Percentiles rank a stretch among this genome's conserved stretches.
phyloP scores from a whole-genome alignment of 192 early-diverging fungal genomes.

The Coemansia aciculifera region DNA sequence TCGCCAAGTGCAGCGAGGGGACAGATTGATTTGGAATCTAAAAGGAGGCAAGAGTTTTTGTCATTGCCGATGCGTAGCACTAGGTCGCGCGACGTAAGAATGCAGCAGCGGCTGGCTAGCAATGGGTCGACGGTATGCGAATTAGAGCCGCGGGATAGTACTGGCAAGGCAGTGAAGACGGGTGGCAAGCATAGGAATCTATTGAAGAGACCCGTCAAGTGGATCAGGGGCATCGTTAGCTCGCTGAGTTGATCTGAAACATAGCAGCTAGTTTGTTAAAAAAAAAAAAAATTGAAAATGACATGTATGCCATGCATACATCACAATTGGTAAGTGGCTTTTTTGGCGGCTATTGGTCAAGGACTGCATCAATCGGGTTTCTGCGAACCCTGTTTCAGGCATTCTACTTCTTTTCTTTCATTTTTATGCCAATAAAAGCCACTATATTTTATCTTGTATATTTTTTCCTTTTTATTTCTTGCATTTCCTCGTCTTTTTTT shows the following conservation, averaged over 20 bases:
- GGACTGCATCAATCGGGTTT: too few species aligned
- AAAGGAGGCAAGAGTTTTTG: slow-evolving; percentile 1
- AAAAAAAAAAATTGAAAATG: background rate
- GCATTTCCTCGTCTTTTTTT: background rate
- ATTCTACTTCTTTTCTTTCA: background rate
- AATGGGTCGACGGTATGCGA: slow-evolving; percentile 20
- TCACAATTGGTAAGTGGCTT: background rate
- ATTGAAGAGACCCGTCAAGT: background rate
- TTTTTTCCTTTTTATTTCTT: background rate
- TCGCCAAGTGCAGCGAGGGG: slow-evolving; percentile 4
- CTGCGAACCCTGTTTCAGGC: background rate
- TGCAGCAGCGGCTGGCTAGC: slow-evolving; percentile 17
- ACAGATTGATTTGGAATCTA: background rate
- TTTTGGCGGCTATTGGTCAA: too few species aligned
- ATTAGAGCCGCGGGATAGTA: background rate
- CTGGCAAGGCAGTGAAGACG: background rate
- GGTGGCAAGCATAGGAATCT: background rate
- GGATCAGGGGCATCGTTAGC: background rate
- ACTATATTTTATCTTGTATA: background rate
- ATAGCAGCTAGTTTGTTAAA: background rate
- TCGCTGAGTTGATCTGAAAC: background rate
- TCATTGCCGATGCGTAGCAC: slow-evolving; percentile 26
- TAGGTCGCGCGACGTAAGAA: slow-evolving; percentile 8
- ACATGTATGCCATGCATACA: background rate
- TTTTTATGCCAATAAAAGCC: background rate